These are phyloP conservation scores for Cryptosporidium ryanae DNA, from an alignment of 169 alveolate genomes.

Conservation along the genomic window DNA sequence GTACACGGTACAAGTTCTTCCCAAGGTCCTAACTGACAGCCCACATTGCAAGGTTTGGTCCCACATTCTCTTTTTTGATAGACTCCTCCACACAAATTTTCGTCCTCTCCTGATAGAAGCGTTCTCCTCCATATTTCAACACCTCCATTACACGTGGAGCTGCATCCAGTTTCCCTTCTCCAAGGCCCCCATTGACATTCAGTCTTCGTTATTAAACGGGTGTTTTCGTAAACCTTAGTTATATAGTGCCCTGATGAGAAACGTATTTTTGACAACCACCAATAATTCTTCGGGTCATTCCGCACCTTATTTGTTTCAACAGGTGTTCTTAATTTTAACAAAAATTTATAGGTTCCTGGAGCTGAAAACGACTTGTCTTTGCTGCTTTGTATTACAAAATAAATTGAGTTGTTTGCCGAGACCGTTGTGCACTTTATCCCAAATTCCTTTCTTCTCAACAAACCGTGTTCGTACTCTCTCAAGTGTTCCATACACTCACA, in stretches of 20 bases:
- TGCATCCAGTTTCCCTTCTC: conserved; percentile 74
- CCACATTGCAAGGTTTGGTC: conserved; percentile 39
- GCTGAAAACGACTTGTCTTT: conserved; percentile 41
- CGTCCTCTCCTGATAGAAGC: conserved; percentile 55
- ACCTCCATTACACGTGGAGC: conserved; percentile 68
- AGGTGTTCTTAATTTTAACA: conserved; percentile 58
- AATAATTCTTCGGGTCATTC: conserved; percentile 71
- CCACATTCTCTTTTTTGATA: conserved; percentile 74
- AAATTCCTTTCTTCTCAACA: not conserved
- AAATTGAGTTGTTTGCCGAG: conserved; percentile 52
- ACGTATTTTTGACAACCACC: conserved; percentile 72
- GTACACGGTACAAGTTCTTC: conserved; percentile 58
- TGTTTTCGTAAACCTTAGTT: conserved; percentile 61
- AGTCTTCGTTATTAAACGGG: conserved; percentile 45
- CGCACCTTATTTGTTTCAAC: conserved; percentile 57
- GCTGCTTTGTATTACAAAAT: conserved; percentile 52
- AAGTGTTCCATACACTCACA: conserved; percentile 41
- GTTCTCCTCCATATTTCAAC: conserved; percentile 74
- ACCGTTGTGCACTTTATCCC: conserved; percentile 57
- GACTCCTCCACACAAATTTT: conserved; percentile 71
- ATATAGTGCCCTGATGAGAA: conserved; percentile 67
- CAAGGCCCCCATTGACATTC: conserved; percentile 74
- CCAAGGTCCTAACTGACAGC: conserved; percentile 75
- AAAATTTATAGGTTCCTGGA: conserved; percentile 33
- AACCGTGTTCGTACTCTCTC: conserved; percentile 7